These are phyloP conservation scores for Flaveria sonorensis DNA, from an alignment of 129 eudicot genomes.

Conservation along the genomic window DNA sequence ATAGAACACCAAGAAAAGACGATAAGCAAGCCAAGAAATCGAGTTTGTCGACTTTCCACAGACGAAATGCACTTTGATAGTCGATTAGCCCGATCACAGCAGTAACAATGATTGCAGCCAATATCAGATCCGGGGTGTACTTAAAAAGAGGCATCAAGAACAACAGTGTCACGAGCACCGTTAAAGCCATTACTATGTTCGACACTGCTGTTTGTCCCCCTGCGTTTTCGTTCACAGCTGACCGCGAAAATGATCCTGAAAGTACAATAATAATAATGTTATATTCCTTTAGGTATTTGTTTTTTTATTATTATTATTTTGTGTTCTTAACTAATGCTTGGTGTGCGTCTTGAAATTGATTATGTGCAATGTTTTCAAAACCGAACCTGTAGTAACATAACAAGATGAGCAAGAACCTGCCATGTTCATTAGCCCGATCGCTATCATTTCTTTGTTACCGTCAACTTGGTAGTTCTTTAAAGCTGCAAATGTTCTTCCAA, in stretches of 20 bases:
- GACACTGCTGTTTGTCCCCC: constrained; percentile 69
- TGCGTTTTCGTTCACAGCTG: constrained; percentile 76
- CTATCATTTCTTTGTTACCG: constrained; percentile 95
- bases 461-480: constrained; percentile 83
- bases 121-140: constrained; percentile 63
- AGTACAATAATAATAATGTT: background rate
- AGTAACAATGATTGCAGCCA: constrained; percentile 63
- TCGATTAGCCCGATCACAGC: constrained; percentile 65
- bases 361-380: background rate
- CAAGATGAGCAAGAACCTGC: constrained; percentile 92
- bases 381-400: constrained; percentile 74
- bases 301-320: too few relatives aligned
- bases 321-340: too few relatives aligned
- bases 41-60: constrained; percentile 67
- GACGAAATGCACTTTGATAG: constrained; percentile 48
- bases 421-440: constrained; percentile 88
- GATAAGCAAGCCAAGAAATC: constrained; percentile 61
- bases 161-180: constrained; percentile 66
- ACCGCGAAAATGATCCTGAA: constrained; percentile 40
- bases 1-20: constrained; percentile 67
- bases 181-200: constrained; percentile 69
- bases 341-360: background rate
- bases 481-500: constrained; percentile 85
- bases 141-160: constrained; percentile 69
- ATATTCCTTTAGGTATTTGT: too few relatives aligned